Percentiles rank a stretch among this genome's conserved stretches.
Conservation (phyloP, 2,329 filamentous ascomycete species). For the Chaetomiaceae sp. region DNA sequence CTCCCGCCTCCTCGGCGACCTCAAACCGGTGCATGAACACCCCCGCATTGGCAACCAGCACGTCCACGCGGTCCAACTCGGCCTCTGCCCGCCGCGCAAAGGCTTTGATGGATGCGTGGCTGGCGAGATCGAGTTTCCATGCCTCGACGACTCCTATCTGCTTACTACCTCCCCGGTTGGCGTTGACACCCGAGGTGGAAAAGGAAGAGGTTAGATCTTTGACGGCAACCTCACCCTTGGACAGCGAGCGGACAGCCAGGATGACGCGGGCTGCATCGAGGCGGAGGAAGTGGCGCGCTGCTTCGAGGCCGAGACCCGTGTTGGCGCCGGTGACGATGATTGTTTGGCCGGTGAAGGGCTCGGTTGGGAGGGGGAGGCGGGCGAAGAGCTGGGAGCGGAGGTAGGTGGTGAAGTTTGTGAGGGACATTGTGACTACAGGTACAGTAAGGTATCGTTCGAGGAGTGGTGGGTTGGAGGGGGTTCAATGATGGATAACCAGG, state of each 20-base stretch:
- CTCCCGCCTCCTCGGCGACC: constrained; percentile 31
- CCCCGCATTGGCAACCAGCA: constrained; percentile 14
- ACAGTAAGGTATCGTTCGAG: too few species aligned
- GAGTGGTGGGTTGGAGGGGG: too few species aligned
- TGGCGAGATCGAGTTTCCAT: constrained; percentile 44
- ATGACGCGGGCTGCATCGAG: constrained; percentile 16
- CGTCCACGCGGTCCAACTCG: constrained; percentile 4
- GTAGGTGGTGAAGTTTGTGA: background rate
- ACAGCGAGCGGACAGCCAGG: constrained; percentile 4
- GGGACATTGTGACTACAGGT: too few species aligned
- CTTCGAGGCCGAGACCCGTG: background rate
- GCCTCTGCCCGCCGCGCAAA: constrained; percentile 36
- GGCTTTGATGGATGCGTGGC: constrained; percentile 38
- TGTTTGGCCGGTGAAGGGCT: too few species aligned
- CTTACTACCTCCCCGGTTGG: too few species aligned
- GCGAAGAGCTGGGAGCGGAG: too few species aligned
- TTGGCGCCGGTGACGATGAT: too few species aligned
- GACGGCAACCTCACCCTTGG: background rate
- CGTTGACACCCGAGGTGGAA: constrained; percentile 8
- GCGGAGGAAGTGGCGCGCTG: constrained; percentile 1
- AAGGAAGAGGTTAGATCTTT: background rate
- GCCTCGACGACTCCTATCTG: too few species aligned
- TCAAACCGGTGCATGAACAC: constrained; percentile 2
- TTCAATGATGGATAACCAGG: too few species aligned
- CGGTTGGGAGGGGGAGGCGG: too few species aligned